Conservation (phyloP, 2,329 filamentous ascomycete genomes). For the Ophiobolus disseminans region DNA sequence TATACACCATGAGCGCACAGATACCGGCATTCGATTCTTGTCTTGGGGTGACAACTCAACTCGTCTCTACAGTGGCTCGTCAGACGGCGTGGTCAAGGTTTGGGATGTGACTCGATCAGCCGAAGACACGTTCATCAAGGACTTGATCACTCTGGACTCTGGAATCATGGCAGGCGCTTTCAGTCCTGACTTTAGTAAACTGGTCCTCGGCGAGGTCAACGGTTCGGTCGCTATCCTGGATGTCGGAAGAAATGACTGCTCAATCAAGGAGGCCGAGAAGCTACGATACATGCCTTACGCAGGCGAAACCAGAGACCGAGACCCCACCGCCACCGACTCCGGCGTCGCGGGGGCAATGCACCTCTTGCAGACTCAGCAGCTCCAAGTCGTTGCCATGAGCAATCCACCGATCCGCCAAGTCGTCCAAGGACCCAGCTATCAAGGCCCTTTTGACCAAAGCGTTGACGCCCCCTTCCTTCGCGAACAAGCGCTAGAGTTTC, state of each 20-base stretch:
- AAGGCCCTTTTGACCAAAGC: slow-evolving; percentile 45
- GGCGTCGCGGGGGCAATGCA: slow-evolving; percentile 31
- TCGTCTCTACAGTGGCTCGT: slow-evolving; percentile 65
- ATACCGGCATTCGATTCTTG: slow-evolving; percentile 65
- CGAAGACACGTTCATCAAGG: slow-evolving; percentile 60
- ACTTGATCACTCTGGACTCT: slow-evolving; percentile 57
- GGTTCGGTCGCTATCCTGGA: slow-evolving; percentile 62
- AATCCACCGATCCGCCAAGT: slow-evolving; percentile 54
- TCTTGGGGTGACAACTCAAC: slow-evolving; percentile 62
- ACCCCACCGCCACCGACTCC: slow-evolving; percentile 20
- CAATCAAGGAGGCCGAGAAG: slow-evolving; percentile 35
- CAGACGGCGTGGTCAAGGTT: slow-evolving; percentile 65
- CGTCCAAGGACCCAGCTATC: slow-evolving; percentile 54
- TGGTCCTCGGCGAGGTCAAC: slow-evolving; percentile 65
- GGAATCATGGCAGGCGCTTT: slow-evolving; percentile 66
- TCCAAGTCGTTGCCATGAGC: slow-evolving; percentile 49
- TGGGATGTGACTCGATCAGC: slow-evolving; percentile 64
- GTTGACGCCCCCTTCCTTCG: slow-evolving; percentile 35
- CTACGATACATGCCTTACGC: slow-evolving; percentile 39
- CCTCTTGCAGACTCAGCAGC: slow-evolving; percentile 42
- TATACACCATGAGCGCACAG: slow-evolving; percentile 56
- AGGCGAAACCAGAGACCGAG: slow-evolving; percentile 8
- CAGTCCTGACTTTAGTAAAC: slow-evolving; percentile 61
- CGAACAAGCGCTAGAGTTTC: slow-evolving; percentile 41
- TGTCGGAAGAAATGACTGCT: slow-evolving; percentile 46